phyloP scores from a whole-genome alignment of 495 filamentous ascomycete species.

The Tuber borchii region DNA sequence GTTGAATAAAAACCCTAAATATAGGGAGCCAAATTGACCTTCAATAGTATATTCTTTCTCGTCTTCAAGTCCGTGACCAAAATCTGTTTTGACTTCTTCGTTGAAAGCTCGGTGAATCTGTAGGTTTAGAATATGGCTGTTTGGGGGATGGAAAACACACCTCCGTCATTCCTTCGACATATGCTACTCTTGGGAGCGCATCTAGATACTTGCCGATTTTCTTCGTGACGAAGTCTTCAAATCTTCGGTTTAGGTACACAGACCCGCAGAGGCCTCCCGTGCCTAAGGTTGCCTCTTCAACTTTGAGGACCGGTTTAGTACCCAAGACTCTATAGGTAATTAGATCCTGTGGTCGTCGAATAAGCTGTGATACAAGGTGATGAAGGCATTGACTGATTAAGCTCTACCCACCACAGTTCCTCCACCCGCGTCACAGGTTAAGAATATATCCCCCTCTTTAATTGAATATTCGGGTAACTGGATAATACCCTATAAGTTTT shows the following conservation, averaged over 20 bases:
- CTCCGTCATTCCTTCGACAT: background rate
- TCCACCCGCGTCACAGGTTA: conserved; percentile 54
- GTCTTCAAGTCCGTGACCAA: background rate
- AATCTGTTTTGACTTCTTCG: background rate
- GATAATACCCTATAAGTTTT: background rate
- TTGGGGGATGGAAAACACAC: background rate
- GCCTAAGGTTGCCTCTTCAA: conserved; percentile 48
- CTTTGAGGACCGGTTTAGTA: conserved; percentile 44
- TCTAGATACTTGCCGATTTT: conserved; percentile 46
- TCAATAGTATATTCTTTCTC: conserved; percentile 25
- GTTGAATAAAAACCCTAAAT: background rate
- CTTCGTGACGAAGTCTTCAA: conserved; percentile 57
- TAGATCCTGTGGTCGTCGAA: conserved; percentile 40
- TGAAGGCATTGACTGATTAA: background rate
- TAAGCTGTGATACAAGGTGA: background rate
- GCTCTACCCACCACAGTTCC: conserved; percentile 47
- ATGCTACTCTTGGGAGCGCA: background rate
- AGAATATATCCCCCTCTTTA: conserved; percentile 38
- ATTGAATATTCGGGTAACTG: conserved; percentile 12
- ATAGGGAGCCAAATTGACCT: background rate
- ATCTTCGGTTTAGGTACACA: conserved; percentile 58
- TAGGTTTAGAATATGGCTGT: background rate
- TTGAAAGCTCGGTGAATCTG: conserved; percentile 5
- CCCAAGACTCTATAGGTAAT: conserved; percentile 50
- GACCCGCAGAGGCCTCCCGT: conserved; percentile 60